Conservation (phyloP, 805 yeast genomes). For the Jamesozyma rosinii region DNA sequence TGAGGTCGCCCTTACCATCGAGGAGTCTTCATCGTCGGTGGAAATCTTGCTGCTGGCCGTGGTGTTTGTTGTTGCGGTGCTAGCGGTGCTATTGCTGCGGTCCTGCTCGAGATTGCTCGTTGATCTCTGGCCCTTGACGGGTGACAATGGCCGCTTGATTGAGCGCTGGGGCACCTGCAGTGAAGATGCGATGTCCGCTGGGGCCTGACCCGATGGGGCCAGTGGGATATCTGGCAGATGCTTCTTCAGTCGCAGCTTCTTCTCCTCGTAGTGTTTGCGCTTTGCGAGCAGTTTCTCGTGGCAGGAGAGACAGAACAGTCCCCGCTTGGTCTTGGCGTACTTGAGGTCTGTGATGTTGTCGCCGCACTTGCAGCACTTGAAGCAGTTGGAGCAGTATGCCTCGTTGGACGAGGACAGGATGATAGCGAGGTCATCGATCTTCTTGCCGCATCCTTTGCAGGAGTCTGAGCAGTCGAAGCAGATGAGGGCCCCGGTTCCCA, state of each 20-base stretch:
- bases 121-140: slow-evolving; percentile 1
- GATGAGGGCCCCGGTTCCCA: slow-evolving; percentile 86
- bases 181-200: background rate
- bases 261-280: slow-evolving; percentile 43
- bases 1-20: slow-evolving; percentile 10
- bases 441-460: slow-evolving; percentile 78
- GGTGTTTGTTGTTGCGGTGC: background rate
- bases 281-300: slow-evolving; percentile 78
- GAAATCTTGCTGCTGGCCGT: background rate
- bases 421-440: slow-evolving; percentile 90
- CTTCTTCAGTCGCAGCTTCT: slow-evolving; percentile 22
- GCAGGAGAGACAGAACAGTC: slow-evolving; percentile 87
- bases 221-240: slow-evolving; percentile 14
- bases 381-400: slow-evolving; percentile 88
- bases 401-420: slow-evolving; percentile 78
- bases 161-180: slow-evolving; percentile 9
- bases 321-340: slow-evolving; percentile 90
- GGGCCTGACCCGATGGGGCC: background rate
- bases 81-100: background rate
- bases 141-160: slow-evolving; percentile 16
- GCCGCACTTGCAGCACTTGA: slow-evolving; percentile 84
- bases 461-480: slow-evolving; percentile 90
- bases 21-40: background rate
- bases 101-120: background rate
- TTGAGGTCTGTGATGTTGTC: slow-evolving; percentile 78